Percentiles rank a stretch among this genome's conserved stretches.
phyloP scores from a whole-genome alignment of 371 early-diverging fungal species.

The Mortierella sp. region DNA sequence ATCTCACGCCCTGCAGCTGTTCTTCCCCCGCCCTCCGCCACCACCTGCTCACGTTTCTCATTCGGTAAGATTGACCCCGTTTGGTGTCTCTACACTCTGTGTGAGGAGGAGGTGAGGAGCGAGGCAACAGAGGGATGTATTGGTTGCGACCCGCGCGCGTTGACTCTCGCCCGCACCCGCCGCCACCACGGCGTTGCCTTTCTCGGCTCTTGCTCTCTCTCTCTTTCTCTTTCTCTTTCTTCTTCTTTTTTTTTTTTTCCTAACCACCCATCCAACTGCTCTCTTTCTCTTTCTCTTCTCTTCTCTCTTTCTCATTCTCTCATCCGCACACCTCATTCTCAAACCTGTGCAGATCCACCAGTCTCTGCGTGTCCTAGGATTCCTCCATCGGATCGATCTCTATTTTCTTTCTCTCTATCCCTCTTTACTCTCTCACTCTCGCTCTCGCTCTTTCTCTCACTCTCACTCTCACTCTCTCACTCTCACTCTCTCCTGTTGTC shows the following conservation, averaged over 20 bases:
- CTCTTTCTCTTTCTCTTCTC: constrained; percentile 20
- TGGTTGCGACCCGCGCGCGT: too few relatives aligned
- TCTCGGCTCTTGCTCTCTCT: background rate
- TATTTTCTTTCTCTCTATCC: background rate
- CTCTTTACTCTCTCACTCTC: background rate
- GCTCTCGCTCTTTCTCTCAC: background rate
- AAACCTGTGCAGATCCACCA: too few relatives aligned
- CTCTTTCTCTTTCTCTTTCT: constrained; percentile 4
- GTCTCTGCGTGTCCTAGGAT: too few relatives aligned
- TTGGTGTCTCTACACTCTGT: too few relatives aligned
- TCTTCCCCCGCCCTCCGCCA: too few relatives aligned
- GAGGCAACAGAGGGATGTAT: too few relatives aligned
- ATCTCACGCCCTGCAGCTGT: background rate
- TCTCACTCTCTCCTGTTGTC: background rate
- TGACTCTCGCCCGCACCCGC: too few relatives aligned
- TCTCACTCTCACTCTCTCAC: background rate
- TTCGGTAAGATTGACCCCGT: too few relatives aligned
- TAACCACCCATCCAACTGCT: background rate
- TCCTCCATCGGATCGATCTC: background rate
- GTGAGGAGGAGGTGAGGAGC: too few relatives aligned
- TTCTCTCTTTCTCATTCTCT: constrained; percentile 6
- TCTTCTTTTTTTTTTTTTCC: constrained; percentile 5
- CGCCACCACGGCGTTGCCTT: too few relatives aligned
- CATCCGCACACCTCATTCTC: background rate
- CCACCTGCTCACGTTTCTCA: too few relatives aligned